phyloP scores from a whole-genome alignment of 2,329 filamentous ascomycete genomes.

The Penicillium sp. region DNA sequence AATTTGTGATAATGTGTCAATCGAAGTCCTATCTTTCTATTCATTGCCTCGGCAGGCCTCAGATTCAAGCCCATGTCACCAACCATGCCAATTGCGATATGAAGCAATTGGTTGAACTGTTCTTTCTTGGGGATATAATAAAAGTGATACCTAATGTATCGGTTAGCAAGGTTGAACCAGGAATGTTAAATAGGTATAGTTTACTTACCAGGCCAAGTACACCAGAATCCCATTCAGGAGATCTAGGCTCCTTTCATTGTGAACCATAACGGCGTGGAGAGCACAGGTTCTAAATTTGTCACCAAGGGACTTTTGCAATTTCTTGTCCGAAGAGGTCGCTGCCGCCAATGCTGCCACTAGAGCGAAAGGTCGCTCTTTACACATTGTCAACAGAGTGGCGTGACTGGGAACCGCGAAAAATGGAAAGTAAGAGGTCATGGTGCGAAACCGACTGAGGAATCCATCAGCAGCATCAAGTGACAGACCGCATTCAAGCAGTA shows the following conservation, averaged over 20 bases:
- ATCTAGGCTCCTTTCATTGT: constrained; percentile 1
- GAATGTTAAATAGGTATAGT: neutral
- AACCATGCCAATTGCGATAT: neutral
- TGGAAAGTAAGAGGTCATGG: neutral
- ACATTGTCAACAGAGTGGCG: neutral
- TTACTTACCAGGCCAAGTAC: neutral
- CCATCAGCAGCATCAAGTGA: neutral
- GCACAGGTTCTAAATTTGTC: neutral
- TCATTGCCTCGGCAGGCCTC: neutral
- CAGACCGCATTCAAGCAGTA: neutral
- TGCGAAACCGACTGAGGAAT: neutral
- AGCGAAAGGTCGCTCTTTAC: neutral
- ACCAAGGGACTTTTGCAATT: neutral
- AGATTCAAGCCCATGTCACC: neutral
- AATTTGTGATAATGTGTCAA: neutral
- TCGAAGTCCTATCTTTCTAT: neutral
- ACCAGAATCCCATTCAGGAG: neutral
- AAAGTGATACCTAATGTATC: neutral
- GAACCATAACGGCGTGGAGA: neutral
- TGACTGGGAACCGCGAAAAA: neutral
- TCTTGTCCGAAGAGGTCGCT: neutral
- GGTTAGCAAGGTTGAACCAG: neutral
- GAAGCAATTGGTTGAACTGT: neutral
- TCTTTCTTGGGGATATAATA: neutral
- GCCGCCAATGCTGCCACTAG: neutral